Conservation (phyloP, 768 basidiomycete species). For the Auriscalpium microsporum region DNA sequence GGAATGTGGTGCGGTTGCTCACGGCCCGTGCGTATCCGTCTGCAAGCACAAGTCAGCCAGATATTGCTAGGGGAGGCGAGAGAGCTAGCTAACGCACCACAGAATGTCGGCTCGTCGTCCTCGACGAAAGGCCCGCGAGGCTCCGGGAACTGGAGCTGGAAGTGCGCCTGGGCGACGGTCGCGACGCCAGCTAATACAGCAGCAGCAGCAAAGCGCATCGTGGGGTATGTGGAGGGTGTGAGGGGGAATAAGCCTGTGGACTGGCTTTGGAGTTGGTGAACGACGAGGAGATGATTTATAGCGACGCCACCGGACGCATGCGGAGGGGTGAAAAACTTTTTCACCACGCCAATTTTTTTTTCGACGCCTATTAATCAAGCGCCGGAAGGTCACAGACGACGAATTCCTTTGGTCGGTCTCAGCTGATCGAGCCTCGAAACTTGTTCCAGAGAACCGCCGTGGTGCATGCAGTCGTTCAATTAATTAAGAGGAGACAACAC, state of each 20-base stretch:
- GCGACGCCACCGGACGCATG: neutral
- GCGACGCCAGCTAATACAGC: conserved; percentile 31
- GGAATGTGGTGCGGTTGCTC: conserved; percentile 59
- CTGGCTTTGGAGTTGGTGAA: neutral
- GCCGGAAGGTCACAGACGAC: neutral
- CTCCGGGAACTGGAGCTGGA: conserved; percentile 68
- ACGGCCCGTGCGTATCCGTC: conserved; percentile 53
- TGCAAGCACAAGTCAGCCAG: conserved; percentile 17
- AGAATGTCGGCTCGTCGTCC: conserved; percentile 50
- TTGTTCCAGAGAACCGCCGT: too few relatives aligned
- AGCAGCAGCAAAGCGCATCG: conserved; percentile 29
- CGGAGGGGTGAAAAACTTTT: conserved; percentile 11
- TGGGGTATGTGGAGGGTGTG: neutral
- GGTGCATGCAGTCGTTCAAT: too few relatives aligned
- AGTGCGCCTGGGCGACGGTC: conserved; percentile 56
- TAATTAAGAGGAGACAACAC: too few relatives aligned
- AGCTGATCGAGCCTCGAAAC: too few relatives aligned
- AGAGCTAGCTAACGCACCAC: conserved; percentile 39
- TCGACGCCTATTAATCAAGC: too few relatives aligned
- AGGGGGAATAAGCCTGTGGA: neutral
- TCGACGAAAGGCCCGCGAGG: conserved; percentile 66
- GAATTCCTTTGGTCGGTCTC: too few relatives aligned
- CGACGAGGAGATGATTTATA: neutral
- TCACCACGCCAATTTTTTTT: neutral
- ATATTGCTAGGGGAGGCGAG: too few relatives aligned